Conservation (phyloP, 352 stramenopile genomes). For the Pythium plurisporium region DNA sequence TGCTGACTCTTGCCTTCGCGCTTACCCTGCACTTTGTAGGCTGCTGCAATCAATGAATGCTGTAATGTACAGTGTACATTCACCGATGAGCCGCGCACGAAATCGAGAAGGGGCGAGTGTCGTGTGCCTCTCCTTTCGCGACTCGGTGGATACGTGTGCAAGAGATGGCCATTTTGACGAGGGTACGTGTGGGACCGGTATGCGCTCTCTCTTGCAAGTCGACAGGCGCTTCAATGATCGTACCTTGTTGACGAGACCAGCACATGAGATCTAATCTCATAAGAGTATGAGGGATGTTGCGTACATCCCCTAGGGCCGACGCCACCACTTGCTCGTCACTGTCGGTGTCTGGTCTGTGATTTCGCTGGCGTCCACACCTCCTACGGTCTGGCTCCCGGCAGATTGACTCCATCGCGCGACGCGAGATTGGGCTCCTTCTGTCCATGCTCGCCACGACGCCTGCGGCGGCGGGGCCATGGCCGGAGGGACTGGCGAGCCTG, state of each 20-base stretch:
- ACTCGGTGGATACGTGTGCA: too few species aligned
- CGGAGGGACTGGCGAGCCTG: too few species aligned
- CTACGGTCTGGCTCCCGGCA: background rate
- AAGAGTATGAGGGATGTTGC: background rate
- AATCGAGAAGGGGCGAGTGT: too few species aligned
- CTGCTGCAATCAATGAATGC: too few species aligned
- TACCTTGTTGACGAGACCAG: background rate
- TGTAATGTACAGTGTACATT: too few species aligned
- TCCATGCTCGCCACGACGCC: constrained; percentile 6
- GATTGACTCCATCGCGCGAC: constrained; percentile 17
- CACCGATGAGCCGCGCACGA: background rate
- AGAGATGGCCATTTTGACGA: too few species aligned
- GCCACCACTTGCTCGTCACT: constrained; percentile 21
- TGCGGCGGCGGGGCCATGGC: too few species aligned
- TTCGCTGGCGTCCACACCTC: background rate
- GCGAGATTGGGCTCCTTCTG: constrained; percentile 3
- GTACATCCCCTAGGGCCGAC: background rate
- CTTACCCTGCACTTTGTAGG: background rate
- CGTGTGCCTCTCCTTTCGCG: too few species aligned
- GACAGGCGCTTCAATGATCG: constrained; percentile 1
- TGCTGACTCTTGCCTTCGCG: constrained; percentile 2
- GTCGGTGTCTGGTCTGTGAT: background rate
- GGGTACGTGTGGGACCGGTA: too few species aligned
- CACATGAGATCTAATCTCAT: background rate
- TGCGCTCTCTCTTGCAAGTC: background rate